Evolutionary conservation across 75 land plant genomes (phyloP), one percentile per base, ranked within the genome.

Genomic region (Gnetum montanum): DNA sequence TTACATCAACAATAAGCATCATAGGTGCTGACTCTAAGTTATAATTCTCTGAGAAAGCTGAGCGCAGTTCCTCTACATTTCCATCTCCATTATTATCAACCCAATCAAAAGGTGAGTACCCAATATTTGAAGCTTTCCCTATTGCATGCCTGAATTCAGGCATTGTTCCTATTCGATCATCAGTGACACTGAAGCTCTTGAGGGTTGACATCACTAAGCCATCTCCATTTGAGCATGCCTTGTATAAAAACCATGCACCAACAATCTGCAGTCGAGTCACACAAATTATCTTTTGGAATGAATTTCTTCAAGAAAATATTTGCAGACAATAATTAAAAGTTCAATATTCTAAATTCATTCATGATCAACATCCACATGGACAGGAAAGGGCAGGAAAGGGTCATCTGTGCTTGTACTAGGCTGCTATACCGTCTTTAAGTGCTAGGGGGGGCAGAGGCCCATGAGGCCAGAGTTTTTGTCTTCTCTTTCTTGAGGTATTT

Each of bases 1-100:
- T 90, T 13, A 78, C 88, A 75, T 94, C 98, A 55, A 94, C 43
- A 54, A 94, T 79, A 33, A 94, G 78, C 96, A 94, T 90, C 10
- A 89, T 76, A 22, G 73, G 64, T 40, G 55, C 67, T 15, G 74
- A 44, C n/a, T n/a, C n/a, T n/a, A n/a, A n/a, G n/a, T n/a, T n/a
- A n/a, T n/a, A n/a, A 12, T 60, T 43, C 38, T 30, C 31, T 30
- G 36, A 57, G 48, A 50, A 41, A 27, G 37, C 56, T 31, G 26
- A 10, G 31, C 34, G 27, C 8, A 28, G 31, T 23, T 23, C 8
- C 31, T 41, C 25, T 19, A 2, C 43, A 15, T 3, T 46, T 0
- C 31, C 11, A 25, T 47, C 54, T 28, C 43, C 10, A 24, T 45
- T 57, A 53, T 16, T 22, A 60, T 54, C 60, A 58, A 27, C 8